phyloP scores from a whole-genome alignment of 768 basidiomycete species.

The Pulveroboletus sp. region DNA sequence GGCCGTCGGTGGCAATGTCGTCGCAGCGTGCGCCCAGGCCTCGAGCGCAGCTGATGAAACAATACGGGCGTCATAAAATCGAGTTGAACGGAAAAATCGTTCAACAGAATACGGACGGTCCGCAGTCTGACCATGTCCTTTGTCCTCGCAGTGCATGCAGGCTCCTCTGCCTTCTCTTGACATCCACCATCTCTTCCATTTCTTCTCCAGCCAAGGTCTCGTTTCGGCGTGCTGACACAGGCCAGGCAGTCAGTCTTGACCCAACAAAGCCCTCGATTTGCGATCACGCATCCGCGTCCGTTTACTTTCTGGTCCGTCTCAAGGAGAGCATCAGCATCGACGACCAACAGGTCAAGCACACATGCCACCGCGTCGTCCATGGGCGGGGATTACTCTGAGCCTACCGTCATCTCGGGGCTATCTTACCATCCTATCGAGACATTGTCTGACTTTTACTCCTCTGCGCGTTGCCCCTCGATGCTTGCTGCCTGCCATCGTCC shows the following conservation, averaged over 20 bases:
- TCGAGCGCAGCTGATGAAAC: too few relatives aligned
- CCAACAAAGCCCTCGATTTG: conserved; percentile 34
- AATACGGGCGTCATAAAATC: too few relatives aligned
- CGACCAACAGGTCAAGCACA: conserved; percentile 39
- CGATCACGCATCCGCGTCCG: conserved; percentile 61
- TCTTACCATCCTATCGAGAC: conserved; percentile 69
- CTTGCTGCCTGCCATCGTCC: background rate
- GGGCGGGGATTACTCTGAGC: conserved; percentile 78
- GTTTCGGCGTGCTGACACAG: conserved; percentile 26
- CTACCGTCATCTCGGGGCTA: conserved; percentile 62
- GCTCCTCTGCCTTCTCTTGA: conserved; percentile 63
- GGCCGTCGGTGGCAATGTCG: too few relatives aligned
- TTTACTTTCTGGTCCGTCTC: conserved; percentile 51
- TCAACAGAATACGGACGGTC: too few relatives aligned
- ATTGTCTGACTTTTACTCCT: conserved; percentile 80
- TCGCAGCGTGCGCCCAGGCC: too few relatives aligned
- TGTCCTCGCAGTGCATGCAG: conserved; percentile 72
- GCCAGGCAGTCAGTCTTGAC: conserved; percentile 15
- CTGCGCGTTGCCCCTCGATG: conserved; percentile 43
- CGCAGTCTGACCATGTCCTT: conserved; percentile 25
- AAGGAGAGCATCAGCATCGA: conserved; percentile 40
- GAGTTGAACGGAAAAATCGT: too few relatives aligned
- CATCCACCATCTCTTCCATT: conserved; percentile 53
- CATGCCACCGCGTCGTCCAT: conserved; percentile 84
- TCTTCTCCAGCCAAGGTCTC: conserved; percentile 50